phyloP scores from a whole-genome alignment of 2,329 filamentous ascomycete species.

The Apiospora kogelbergensis region DNA sequence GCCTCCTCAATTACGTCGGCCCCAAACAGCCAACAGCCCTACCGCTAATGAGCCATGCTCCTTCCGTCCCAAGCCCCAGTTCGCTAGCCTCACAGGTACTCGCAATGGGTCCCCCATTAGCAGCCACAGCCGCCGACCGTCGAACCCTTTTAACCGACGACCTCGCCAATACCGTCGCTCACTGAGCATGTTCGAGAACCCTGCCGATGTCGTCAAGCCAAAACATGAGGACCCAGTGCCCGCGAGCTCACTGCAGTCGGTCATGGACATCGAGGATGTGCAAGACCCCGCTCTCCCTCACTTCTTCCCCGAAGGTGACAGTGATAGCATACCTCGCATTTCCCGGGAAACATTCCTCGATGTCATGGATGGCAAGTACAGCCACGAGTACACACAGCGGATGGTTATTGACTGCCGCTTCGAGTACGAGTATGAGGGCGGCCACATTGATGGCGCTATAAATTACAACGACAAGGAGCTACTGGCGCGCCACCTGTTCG shows the following conservation, averaged over 20 bases:
- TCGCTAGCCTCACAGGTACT: slow-evolving; percentile 58
- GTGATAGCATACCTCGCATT: slow-evolving; percentile 87
- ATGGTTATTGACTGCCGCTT: slow-evolving; percentile 96
- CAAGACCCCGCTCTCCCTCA: slow-evolving; percentile 77
- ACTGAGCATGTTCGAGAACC: slow-evolving; percentile 96
- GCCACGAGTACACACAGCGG: slow-evolving; percentile 73
- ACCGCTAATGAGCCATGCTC: slow-evolving; percentile 55
- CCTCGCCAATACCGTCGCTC: slow-evolving; percentile 90
- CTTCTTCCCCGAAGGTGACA: slow-evolving; percentile 76
- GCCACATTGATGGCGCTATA: slow-evolving; percentile 88
- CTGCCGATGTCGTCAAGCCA: slow-evolving; percentile 81
- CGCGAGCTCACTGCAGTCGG: slow-evolving; percentile 64
- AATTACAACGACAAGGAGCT: slow-evolving; percentile 98
- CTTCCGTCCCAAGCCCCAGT: slow-evolving; percentile 64
- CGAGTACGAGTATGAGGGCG: slow-evolving; percentile 97
- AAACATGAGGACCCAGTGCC: slow-evolving; percentile 61
- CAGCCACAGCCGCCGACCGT: slow-evolving; percentile 69
- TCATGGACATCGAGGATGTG: slow-evolving; percentile 80
- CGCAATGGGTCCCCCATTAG: slow-evolving; percentile 75
- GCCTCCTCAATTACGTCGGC: slow-evolving; percentile 68
- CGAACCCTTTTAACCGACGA: slow-evolving; percentile 71
- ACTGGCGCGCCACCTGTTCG: slow-evolving; percentile 77
- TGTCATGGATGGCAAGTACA: slow-evolving; percentile 84
- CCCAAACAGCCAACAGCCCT: slow-evolving; percentile 61
- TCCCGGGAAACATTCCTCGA: slow-evolving; percentile 77